Evolutionary conservation across 1,139 yeast genomes (phyloP), one percentile per base, ranked within the genome.

Genomic region (Saccharomycopsis phalli): DNA sequence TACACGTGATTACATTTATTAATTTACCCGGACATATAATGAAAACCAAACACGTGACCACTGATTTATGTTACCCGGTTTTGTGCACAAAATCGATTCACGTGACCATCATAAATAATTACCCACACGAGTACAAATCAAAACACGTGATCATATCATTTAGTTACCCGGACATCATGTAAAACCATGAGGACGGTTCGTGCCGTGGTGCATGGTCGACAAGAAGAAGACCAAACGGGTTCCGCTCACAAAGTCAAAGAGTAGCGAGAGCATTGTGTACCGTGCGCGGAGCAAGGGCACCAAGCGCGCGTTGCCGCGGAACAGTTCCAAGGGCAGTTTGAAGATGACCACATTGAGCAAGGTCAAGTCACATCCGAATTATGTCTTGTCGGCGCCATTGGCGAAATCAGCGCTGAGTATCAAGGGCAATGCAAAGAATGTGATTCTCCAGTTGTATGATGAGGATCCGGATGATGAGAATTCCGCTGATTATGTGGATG

Each of bases 331-430:
- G 13, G 17, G 31, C 8, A 38, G 18, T 13, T 33, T 42, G 14
- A 42, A 41, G 22, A 42, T 42, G 46, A 31, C 44, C 4, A 36
- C 31, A 7, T 30, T 42, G 21, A 26, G 23, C 19, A 42, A 41
- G 21, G 46, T 42, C 6, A 31, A 26, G 17, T 36, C 41, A n/a
- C 36, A 40, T 34, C 46, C 46, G 4, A 38, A 22, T 7, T 31
- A 31, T 16, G n/a, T n/a, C n/a, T n/a, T n/a, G n/a, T n/a, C n/a
- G n/a, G n/a, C n/a, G n/a, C 13, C 14, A n/a, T 26, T 26, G 29
- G n/a, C 8, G 29, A 6, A 4, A 4, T 11, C 29, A 4, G 8
- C 41, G 10, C n/a, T 26, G 13, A 28, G 17, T 13, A 17, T 27
- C 33, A 35, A 30, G 20, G 31, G 31, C 31, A 30, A 30, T 13